Evolutionary conservation across 768 basidiomycete genomes (phyloP), one percentile per base, ranked within the genome.

Genomic region (Termitomyces sp.): DNA sequence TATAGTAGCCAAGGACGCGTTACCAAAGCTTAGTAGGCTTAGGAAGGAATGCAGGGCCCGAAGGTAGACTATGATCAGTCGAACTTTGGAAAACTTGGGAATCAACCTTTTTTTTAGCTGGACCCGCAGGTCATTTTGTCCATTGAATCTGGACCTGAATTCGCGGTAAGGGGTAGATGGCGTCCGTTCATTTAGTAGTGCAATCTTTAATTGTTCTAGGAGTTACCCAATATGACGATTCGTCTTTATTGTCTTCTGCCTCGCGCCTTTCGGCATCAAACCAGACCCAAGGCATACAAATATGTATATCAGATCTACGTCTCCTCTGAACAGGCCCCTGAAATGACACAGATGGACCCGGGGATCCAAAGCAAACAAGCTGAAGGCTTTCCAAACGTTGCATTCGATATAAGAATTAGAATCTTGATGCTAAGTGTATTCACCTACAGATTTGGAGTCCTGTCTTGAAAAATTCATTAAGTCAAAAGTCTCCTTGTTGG

Each of bases 161-260:
- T 55, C 55, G 56, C 58, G 59, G 58, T 49, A 63, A 62, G 59
- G 64, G 61, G 59, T 44, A 52, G 34, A 53, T 32, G 26, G 27
- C 18, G 55, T 20, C 41, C 56, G 32, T 51, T 58, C 39, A 54
- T 54, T 53, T 53, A 53, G 60, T 49, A 42, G 47, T 31, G 53
- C 59, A 47, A 37, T 10, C n/a, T 34, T 46, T 67, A 75, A 77
- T 78, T 77, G 76, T 76, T 72, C 66, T 63, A 43, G 20, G 34
- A 48, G 59, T 68, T 71, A 56, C 72, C 63, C 57, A 59, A 64
- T 60, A 47, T 61, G 61, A 68, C 61, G 59, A 53, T 54, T 55
- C 59, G 37, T 63, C 67, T 69, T 75, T 77, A 76, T 77, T 78
- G 77, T 78, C 72, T 76, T 74, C 66, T 50, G 59, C 63, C 68